Percentiles rank a stretch among this genome's conserved stretches.
These are phyloP conservation scores for Chytriomyces sp. DNA, from an alignment of 192 early-diverging fungal genomes.

Conservation along the genomic window DNA sequence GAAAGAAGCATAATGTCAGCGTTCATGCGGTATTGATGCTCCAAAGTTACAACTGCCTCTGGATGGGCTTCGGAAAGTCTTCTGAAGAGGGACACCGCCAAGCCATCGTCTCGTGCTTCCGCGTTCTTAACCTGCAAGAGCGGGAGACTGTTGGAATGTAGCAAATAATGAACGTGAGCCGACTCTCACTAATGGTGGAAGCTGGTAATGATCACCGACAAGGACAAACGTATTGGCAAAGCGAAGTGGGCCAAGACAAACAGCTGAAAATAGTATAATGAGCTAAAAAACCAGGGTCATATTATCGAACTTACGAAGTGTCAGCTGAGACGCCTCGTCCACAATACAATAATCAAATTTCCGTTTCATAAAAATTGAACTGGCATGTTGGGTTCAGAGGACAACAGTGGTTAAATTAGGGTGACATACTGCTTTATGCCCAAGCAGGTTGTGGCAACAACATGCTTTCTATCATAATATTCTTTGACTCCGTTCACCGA, in stretches of 20 bases:
- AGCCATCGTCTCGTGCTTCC: slow-evolving; percentile 57
- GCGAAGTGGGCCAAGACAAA: slow-evolving; percentile 84
- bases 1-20: slow-evolving; percentile 82
- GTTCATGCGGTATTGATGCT: slow-evolving; percentile 94
- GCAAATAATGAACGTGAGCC: background rate
- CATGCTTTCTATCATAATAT: slow-evolving; percentile 60
- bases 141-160: background rate
- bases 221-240: slow-evolving; percentile 83
- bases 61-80: slow-evolving; percentile 81
- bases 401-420: background rate
- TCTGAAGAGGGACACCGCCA: slow-evolving; percentile 76
- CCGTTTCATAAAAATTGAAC: slow-evolving; percentile 70
- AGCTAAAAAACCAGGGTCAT: background rate
- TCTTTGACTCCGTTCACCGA: slow-evolving; percentile 63
- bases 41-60: slow-evolving; percentile 68
- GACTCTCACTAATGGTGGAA: slow-evolving; percentile 78
- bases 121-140: slow-evolving; percentile 57
- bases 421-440: slow-evolving; percentile 72
- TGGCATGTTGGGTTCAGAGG: slow-evolving; percentile 23
- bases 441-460: slow-evolving; percentile 89
- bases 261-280: slow-evolving; percentile 40
- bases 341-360: slow-evolving; percentile 95
- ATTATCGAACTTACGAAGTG: slow-evolving; percentile 53
- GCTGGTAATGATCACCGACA: slow-evolving; percentile 95
- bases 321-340: slow-evolving; percentile 95